A percentile compares a stretch with the other conserved stretches of the same genome.
Evolutionary conservation across 164 flowering plant species (phyloP).

Genomic region (Kalanchoe fedtschenkoi): DNA sequence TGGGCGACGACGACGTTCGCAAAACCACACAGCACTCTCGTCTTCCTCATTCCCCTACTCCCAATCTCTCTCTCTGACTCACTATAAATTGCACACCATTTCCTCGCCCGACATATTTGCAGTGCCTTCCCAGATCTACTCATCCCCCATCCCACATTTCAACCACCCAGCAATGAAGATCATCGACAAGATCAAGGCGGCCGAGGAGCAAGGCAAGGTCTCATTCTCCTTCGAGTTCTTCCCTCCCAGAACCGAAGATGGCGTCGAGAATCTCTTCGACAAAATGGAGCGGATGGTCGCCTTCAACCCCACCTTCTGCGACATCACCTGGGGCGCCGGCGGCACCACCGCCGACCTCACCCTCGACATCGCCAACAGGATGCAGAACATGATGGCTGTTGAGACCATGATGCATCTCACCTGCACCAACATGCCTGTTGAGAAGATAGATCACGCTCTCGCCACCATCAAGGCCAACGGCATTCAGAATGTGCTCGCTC

Average conservation of each 20-base stretch:
- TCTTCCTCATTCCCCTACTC: no score
- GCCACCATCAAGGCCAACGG: conserved; percentile 63
- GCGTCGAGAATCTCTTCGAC: conserved; percentile 84
- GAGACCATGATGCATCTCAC: conserved; percentile 98
- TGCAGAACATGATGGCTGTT: conserved; percentile 91
- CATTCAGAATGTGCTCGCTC: conserved; percentile 91
- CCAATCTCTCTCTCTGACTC: no score
- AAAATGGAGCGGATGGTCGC: conserved; percentile 91
- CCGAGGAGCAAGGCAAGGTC: conserved; percentile 25
- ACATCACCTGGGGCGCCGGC: conserved; percentile 98
- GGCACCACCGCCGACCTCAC: conserved; percentile 96
- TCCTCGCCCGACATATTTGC: neutral
- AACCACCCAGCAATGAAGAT: conserved; percentile 99
- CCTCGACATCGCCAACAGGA: conserved; percentile 69
- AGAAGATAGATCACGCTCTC: conserved; percentile 84
- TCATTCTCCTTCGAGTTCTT: conserved; percentile 95
- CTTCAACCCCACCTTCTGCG: conserved; percentile 83
- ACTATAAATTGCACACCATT: neutral
- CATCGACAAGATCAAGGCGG: conserved; percentile 66
- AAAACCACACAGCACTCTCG: neutral
- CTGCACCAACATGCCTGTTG: conserved; percentile 96
- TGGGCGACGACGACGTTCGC: neutral
- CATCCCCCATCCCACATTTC: neutral
- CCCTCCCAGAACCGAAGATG: conserved; percentile 94
- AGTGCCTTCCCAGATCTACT: neutral